Base-by-base conservation (phyloP, 2,329 filamentous ascomycete species). In the Magnaporthales sp. region DNA sequence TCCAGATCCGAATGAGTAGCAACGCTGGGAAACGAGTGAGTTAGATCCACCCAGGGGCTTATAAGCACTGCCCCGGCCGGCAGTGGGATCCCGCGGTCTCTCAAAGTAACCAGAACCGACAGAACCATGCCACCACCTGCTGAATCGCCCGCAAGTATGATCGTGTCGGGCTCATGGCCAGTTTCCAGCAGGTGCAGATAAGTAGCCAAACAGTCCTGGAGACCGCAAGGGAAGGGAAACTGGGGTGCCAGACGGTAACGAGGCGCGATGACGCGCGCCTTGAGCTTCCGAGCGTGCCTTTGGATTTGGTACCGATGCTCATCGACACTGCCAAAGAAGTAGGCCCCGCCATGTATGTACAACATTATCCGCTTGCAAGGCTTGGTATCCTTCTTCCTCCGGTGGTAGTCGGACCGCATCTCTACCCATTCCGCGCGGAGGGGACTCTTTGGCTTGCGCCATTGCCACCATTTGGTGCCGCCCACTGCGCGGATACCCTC, bases 261-360 rank as follows among this genome's bases (percentile, higher is more conserved):
- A 5, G 94, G 91, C 27, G 94, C 93, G 76, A 98, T 88, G 8
- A 97, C 90, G 66, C 93, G 85, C 22, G 93, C 94, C 77, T 95
- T 93, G 68, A 99, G 83, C 79, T 98, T 98, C 66, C 95, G 86
- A 30, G 95, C 95, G 83, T 98, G 93, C 63, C 94, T 86, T 77
- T 99, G 95, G 83, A 99, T 88, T 82, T 98, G 94, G 78, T 98
- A 98, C n/a, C 95, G 89, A 80, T 98, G 95, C 77, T 96, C 93
- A 74, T 97, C 93, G 51, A 97, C 89, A 72, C 92, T 96, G 15
- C 95, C 94, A 75, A 99, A 98, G 78, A 89, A 99, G 78, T 63
- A 98, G 24, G 91, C 94, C 7, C 94, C 94, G 15, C 95, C 95
- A 74, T 98, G 95, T 26, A 98, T 83, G 77, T 98, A 98, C 27